Evolutionary conservation across 1,139 yeast species (phyloP), one percentile per base, ranked within the genome.

Genomic region (Yamadazyma dendronema): DNA sequence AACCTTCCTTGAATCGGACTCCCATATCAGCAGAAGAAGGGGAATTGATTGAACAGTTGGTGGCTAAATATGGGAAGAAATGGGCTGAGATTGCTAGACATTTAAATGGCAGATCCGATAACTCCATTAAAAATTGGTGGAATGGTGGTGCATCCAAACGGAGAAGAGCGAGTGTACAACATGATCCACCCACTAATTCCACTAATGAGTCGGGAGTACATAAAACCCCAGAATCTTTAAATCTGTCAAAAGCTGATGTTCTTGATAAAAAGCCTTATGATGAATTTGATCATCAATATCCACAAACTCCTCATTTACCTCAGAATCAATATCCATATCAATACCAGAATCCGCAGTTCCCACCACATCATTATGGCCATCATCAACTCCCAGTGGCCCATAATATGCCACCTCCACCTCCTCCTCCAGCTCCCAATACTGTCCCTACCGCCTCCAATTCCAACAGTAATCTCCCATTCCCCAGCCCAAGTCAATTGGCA

Each of bases 41-140:
- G 24, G 77, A 73, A 33, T 66, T 80, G 44, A 89, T 89, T 45
- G 95, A 88, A 61, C 79, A 79, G 46, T 71, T 89, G 39, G 96
- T 89, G 31, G 77, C 74, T 9, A 77, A 79, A 48, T 78, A 85
- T 55, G 97, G 97, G 36, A 87, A 88, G 59, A 78, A 86, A 53
- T 89, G 97, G 97, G 96, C 96, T 1, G 96, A 87, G 56, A 89
- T 89, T 35, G 88, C 95, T 17, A 75, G 96, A 36, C 95, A 87
- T 59, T 64, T 89, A 44, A 83, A 85, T 47, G 96, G 96, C 2
- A 68, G 96, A 38, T 77, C 87, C 13, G 97, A 89, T 60, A 89
- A 89, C 59, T 92, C 96, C 21, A 87, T 89, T 50, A 89, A 89
- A 57, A 88, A 88, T 62, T 89, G 96, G 96, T 89, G 96, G 96